Conservation (phyloP, 164 flowering plant species). For the Kingdonia uniflora region DNA sequence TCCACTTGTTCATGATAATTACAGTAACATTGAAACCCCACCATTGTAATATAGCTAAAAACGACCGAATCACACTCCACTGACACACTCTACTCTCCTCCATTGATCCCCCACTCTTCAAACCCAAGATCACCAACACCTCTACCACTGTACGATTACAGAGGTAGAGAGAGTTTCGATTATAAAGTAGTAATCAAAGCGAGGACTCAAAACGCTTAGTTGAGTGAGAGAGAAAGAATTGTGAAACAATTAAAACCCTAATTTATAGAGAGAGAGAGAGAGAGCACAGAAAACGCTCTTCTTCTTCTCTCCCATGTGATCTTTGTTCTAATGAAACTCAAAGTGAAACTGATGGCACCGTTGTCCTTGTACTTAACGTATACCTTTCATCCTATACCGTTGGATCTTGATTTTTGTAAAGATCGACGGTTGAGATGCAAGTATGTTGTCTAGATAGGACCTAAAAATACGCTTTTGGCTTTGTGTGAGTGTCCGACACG, state of each 20-base stretch:
- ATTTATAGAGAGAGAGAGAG: neutral
- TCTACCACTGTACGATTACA: slow-evolving; percentile 3
- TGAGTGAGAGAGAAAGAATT: neutral
- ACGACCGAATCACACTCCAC: slow-evolving; percentile 70
- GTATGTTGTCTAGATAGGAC: too few relatives aligned
- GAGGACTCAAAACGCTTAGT: neutral
- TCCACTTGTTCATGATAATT: slow-evolving; percentile 98
- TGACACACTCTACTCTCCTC: slow-evolving; percentile 52
- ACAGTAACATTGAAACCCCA: slow-evolving; percentile 97
- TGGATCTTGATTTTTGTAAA: too few relatives aligned
- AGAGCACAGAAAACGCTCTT: neutral
- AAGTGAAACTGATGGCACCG: neutral
- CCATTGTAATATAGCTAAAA: slow-evolving; percentile 89
- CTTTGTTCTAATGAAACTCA: neutral
- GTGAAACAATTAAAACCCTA: slow-evolving; percentile 6
- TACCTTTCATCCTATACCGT: too few relatives aligned
- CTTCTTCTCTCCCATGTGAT: too few relatives aligned
- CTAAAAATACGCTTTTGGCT: too few relatives aligned
- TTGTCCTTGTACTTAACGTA: neutral
- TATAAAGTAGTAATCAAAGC: neutral
- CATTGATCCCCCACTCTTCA: slow-evolving; percentile 27
- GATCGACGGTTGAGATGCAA: too few relatives aligned
- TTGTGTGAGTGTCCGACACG: too few relatives aligned
- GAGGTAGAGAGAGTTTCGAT: too few relatives aligned
- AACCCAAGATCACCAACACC: neutral